Base-by-base conservation (phyloP, 805 yeast species). In the Metschnikowia matae region DNA sequence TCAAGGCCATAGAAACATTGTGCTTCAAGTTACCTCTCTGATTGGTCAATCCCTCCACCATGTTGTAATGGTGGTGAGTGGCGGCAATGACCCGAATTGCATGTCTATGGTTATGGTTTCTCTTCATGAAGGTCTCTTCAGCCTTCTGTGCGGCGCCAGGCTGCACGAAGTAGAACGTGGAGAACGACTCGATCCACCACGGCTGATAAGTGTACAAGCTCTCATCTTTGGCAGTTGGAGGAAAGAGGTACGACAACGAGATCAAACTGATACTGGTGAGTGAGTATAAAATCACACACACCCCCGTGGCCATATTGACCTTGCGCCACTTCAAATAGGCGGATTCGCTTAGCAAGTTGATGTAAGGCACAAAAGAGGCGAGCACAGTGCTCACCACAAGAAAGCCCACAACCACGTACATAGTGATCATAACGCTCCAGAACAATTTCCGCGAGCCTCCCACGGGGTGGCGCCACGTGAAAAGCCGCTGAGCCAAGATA, bases 131-230 rank as follows among this genome's bases (percentile, higher is more conserved):
- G 0, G 78, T 63, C 37, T 65, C 70, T 54, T 70, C 80, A 13
- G 83, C 85, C 43, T 68, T 65, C 49, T 68, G 68, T 7, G 77
- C 70, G 1, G 89, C 81, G 46, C 74, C 74, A 51, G 74, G 76
- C 53, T 74, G 72, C 13, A 83, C 84, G 66, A 74, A 86, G 65
- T 86, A 87, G 45, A 71, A 67, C 15, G 83, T 75, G 21, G 68
- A 60, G 57, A 85, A 84, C 4, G 81, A 75, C 63, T 83, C 82
- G 60, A 87, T 82, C 94, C 94, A 87, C 78, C 84, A 83, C 35
- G 95, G 89, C 62, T 82, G 87, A 63, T 81, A 85, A 54, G 82
- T 81, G 57, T 79, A 75, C 36, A 83, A 71, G 39, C 68, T 63
- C 53, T 74, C 75, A 52, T 81, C 81, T 36, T 66, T 69, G 33